Evolutionary conservation across 2,329 filamentous ascomycete genomes (phyloP), one percentile per base, ranked within the genome.

Genomic region (Phyllosticta paracitricarpa): DNA sequence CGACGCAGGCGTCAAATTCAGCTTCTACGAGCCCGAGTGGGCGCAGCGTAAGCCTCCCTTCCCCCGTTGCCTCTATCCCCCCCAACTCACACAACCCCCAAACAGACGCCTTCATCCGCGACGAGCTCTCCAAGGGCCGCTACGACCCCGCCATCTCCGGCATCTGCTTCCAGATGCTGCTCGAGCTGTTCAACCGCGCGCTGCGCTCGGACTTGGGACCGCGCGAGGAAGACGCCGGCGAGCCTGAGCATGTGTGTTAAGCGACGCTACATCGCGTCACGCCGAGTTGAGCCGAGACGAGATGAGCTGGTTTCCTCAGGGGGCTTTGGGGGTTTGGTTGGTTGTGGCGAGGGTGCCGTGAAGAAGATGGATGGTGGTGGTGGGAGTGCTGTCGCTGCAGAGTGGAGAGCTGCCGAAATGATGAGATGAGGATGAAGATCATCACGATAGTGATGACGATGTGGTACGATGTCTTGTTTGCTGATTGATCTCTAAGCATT

Each of bases 41-140:
- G 91, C 92, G 3, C 92, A 96, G 75, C 92, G 82, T 84, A 72
- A 69, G 81, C 79, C 51, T 40, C 59, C 12, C 19, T 48, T 40
- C 28, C 35, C 48, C 28, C 19, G 1, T 24, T 25, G 17, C 63
- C 25, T 33, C 51, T 14, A 25, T 35, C 9, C 22, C 35, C 26
- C 66, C 2, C n/a, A 4, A 25, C 24, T 25, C 22, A 51, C 28
- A 19, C 58, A 54, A 60, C 59, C 22, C 59, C 28, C 5, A 4
- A 40, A 2, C 64, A 82, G 82, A 96, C 77, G 92, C 92, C 4
- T 97, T 97, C 71, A 95, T 97, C 72, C 82, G 92, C 19, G 92
- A 97, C 70, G 92, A 97, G 78, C 79, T 94, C 63, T 91, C 88
- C 74, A 96, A 96, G 77, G 92, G 91, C n/a, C 82, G 92, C 26